Evolutionary conservation across 148 eudicot genomes (phyloP).

Genomic region (Spergularia marina): DNA sequence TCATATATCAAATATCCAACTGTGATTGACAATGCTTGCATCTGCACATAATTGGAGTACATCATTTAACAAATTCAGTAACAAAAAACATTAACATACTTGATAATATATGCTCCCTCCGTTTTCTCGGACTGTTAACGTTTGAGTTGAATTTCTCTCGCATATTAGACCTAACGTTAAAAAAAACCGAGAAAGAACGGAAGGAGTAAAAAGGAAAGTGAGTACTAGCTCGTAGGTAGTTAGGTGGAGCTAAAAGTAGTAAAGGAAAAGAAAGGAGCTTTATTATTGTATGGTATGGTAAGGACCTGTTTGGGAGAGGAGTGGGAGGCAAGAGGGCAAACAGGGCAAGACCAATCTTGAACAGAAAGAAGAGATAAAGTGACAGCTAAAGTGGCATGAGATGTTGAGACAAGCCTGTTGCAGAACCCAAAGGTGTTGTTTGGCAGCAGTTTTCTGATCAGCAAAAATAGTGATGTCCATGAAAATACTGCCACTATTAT

Average conservation of each 20-base stretch:
- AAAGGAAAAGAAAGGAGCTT: too few species aligned
- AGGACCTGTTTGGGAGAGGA: slow-evolving; percentile 72
- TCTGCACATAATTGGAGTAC: slow-evolving; percentile 36
- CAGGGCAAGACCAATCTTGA: slow-evolving; percentile 78
- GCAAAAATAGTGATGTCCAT: slow-evolving; percentile 55
- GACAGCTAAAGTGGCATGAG: slow-evolving; percentile 65
- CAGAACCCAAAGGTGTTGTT: slow-evolving; percentile 72
- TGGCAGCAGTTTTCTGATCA: slow-evolving; percentile 48
- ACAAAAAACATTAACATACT: background rate
- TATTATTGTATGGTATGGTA: too few species aligned
- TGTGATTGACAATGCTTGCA: slow-evolving; percentile 59
- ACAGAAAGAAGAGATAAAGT: slow-evolving; percentile 52
- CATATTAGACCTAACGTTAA: too few species aligned
- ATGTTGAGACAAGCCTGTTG: slow-evolving; percentile 67
- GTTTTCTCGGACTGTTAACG: too few species aligned
- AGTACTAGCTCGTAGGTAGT: too few species aligned
- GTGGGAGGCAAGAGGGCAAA: slow-evolving; percentile 68
- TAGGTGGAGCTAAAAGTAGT: too few species aligned
- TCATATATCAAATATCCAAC: slow-evolving; percentile 75
- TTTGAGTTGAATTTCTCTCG: too few species aligned
- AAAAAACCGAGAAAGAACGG: too few species aligned
- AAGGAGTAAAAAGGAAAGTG: background rate
- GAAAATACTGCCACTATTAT: slow-evolving; percentile 50
- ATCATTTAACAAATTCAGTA: background rate
- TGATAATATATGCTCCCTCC: too few species aligned